Percentiles rank a stretch among this genome's conserved stretches.
Conservation (phyloP, 2,329 filamentous ascomycete species). For the Aspergillus costaricaensis region DNA sequence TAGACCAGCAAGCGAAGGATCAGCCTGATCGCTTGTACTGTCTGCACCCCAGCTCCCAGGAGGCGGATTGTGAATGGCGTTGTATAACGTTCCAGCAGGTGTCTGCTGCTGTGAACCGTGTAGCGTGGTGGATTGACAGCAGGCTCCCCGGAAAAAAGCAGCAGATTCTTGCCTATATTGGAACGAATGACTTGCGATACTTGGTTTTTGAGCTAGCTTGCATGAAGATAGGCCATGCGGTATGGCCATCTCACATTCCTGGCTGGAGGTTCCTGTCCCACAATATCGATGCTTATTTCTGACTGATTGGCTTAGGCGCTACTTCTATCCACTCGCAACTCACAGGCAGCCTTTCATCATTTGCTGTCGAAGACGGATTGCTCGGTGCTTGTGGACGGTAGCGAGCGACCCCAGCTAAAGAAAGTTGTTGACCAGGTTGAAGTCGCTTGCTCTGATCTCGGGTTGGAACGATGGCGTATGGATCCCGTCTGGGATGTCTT, state of each 20-base stretch:
- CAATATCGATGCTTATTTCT: neutral
- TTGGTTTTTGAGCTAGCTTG: slow-evolving; percentile 25
- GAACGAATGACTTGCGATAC: slow-evolving; percentile 28
- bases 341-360: neutral
- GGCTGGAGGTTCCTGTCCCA: neutral
- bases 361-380: neutral
- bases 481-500: neutral
- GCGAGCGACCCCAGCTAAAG: neutral
- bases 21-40: neutral
- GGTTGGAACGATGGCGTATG: slow-evolving; percentile 1
- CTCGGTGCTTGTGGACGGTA: neutral
- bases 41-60: neutral
- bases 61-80: neutral
- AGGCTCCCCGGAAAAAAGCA: neutral
- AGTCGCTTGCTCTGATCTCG: neutral
- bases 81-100: neutral
- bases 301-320: neutral
- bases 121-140: slow-evolving; percentile 10
- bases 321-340: slow-evolving; percentile 6
- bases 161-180: slow-evolving; percentile 26
- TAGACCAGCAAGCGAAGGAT: neutral
- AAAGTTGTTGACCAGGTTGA: neutral
- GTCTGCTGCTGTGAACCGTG: neutral
- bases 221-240: slow-evolving; percentile 27
- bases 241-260: neutral